Conservation (phyloP, 257 asterid species). For the Nicotiana noctiflora region DNA sequence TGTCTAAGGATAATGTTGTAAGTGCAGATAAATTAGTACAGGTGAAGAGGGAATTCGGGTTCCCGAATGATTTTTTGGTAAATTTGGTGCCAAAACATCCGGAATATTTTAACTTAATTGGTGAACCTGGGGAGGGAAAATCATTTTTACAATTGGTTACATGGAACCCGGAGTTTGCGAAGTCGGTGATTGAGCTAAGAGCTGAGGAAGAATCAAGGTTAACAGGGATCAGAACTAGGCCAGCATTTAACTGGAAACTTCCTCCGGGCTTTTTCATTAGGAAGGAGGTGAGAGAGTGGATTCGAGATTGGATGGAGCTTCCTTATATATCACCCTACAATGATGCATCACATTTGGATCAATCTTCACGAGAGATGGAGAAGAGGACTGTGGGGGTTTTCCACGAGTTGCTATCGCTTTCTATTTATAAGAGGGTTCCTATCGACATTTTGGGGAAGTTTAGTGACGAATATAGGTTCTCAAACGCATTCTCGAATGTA, state of each 20-base stretch:
- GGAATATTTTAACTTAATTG: conserved; percentile 50
- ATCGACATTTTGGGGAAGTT: conserved; percentile 65
- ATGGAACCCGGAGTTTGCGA: conserved; percentile 46
- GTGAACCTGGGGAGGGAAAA: conserved; percentile 61
- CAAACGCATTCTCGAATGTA: conserved; percentile 65
- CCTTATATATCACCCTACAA: conserved; percentile 81
- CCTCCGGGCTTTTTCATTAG: conserved; percentile 62
- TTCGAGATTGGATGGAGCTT: conserved; percentile 86
- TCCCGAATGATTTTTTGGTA: conserved; percentile 71
- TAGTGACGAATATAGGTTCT: conserved; percentile 68
- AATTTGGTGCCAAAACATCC: conserved; percentile 65
- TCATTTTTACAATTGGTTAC: conserved; percentile 55
- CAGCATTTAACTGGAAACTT: conserved; percentile 68
- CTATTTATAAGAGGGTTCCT: conserved; percentile 63
- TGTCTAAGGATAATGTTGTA: conserved; percentile 59
- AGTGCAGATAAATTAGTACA: conserved; percentile 60
- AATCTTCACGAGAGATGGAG: conserved; percentile 76
- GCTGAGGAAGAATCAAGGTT: conserved; percentile 74
- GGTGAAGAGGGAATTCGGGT: conserved; percentile 91
- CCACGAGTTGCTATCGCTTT: conserved; percentile 75
- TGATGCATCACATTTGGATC: conserved; percentile 54
- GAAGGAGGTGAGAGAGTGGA: conserved; percentile 96
- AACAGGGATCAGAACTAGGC: conserved; percentile 61
- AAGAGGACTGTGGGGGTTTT: conserved; percentile 83
- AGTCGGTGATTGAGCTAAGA: conserved; percentile 60